Base-by-base conservation (phyloP, 1,139 yeast genomes). In the Candida albicans region DNA sequence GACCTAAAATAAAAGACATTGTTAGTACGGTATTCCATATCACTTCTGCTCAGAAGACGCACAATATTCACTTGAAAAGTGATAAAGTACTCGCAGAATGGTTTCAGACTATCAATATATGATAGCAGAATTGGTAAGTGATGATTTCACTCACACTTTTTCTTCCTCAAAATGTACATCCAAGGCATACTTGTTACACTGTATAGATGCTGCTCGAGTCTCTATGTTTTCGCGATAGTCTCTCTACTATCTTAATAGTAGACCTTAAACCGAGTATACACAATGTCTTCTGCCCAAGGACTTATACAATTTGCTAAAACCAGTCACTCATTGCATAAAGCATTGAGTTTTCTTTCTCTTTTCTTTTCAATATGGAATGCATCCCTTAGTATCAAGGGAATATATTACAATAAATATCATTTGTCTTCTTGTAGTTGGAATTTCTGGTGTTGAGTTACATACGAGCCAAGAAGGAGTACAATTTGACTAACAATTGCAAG, bases 401-500 rank as follows among this genome's bases (percentile, higher is more conserved):
- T n/a, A 13, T 31, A 18, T n/a, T 10, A 37, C 28, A 30, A 18
- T 36, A 30, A 36, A 37, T 36, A 24, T 34, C 13, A 33, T 28
- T 36, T 41, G 43, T 43, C 48, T 45, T 45, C 46, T 39, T 25
- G 15, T 15, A 11, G 27, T 25, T 37, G 22, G n/a, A 29, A 10
- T 37, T 33, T 26, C 22, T 24, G 31, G 35, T 25, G 4, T 14
- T 39, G 10, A 11, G 5, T 48, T 76, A 87, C 96, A 78, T 87
- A 87, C 99, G 97, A 80, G 98, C 97, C 79, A 93, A 84, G 95
- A 89, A 95, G 70, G 97, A 79, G 88, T 91, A 93, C 67, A 93
- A 83, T 85, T 91, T 91, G 75, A 93, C 99, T 79, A 93, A 86
- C 73, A 93, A 79, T 79, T 86, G 87, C 81, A 93, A 83, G 96